Conservation (phyloP, 148 eudicot genomes). For the Nyssa sinensis region DNA sequence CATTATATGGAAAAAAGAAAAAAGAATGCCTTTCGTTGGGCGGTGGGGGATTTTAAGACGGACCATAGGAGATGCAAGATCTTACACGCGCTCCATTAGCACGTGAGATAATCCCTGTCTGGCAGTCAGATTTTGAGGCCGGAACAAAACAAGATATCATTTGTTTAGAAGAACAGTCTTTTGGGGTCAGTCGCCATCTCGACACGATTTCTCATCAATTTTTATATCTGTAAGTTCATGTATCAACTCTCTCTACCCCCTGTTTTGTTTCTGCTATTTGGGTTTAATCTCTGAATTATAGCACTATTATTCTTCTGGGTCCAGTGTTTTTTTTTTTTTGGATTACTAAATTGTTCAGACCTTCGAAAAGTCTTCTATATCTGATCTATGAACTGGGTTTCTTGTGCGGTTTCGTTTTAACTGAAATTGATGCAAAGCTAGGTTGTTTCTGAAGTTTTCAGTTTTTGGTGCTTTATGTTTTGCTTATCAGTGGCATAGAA, state of each 20-base stretch:
- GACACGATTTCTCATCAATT: neutral
- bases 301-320: neutral
- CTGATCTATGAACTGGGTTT: conserved; percentile 15
- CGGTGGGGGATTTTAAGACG: too few relatives aligned
- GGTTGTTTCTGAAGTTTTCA: conserved; percentile 17
- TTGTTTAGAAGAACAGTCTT: neutral
- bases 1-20: too few relatives aligned
- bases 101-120: neutral
- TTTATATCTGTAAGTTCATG: conserved; percentile 24
- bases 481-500: neutral
- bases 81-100: neutral
- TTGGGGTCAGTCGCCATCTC: conserved; percentile 14
- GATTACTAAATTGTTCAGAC: neutral
- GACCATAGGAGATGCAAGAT: too few relatives aligned
- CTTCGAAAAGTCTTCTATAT: neutral
- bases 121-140: conserved; percentile 3
- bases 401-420: conserved; percentile 6
- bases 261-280: neutral
- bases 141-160: neutral
- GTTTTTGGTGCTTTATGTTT: too few relatives aligned
- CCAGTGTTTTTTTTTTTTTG: neutral
- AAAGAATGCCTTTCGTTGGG: too few relatives aligned
- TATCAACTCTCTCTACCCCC: neutral
- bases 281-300: neutral
- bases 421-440: neutral